Conservation (phyloP, 2,329 filamentous ascomycete genomes). For the Colletotrichum sp. region DNA sequence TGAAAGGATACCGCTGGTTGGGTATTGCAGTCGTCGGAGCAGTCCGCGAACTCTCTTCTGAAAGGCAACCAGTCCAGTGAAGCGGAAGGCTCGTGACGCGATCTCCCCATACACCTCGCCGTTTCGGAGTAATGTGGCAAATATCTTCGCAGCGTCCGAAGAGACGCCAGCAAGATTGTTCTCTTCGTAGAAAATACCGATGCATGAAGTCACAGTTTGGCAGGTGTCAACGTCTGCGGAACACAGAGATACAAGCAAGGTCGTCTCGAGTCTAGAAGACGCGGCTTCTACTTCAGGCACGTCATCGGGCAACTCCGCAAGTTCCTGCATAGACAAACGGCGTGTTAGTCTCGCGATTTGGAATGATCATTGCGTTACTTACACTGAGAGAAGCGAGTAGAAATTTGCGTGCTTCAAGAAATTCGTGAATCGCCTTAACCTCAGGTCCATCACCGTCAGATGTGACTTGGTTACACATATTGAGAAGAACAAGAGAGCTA, state of each 20-base stretch:
- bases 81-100: slow-evolving; percentile 66
- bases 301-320: slow-evolving; percentile 59
- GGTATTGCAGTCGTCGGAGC: slow-evolving; percentile 64
- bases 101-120: slow-evolving; percentile 66
- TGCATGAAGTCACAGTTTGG: slow-evolving; percentile 66
- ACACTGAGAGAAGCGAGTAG: slow-evolving; percentile 58
- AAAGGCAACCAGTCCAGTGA: slow-evolving; percentile 73
- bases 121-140: slow-evolving; percentile 62
- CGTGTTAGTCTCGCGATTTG: neutral
- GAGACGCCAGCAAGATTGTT: slow-evolving; percentile 58
- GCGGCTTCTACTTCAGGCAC: slow-evolving; percentile 58
- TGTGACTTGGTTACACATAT: slow-evolving; percentile 53
- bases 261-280: slow-evolving; percentile 63
- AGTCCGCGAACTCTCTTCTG: slow-evolving; percentile 69
- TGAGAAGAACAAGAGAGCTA: slow-evolving; percentile 47
- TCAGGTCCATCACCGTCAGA: slow-evolving; percentile 46
- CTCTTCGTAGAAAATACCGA: slow-evolving; percentile 67
- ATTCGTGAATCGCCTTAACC: slow-evolving; percentile 56
- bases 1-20: slow-evolving; percentile 68
- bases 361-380: slow-evolving; percentile 22
- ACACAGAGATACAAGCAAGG: slow-evolving; percentile 67
- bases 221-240: slow-evolving; percentile 70
- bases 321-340: slow-evolving; percentile 43
- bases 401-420: slow-evolving; percentile 59
- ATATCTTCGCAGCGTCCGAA: slow-evolving; percentile 53